Base-by-base conservation (phyloP, 1,284 basidiomycete species). In the Bondarzewia mesenterica region DNA sequence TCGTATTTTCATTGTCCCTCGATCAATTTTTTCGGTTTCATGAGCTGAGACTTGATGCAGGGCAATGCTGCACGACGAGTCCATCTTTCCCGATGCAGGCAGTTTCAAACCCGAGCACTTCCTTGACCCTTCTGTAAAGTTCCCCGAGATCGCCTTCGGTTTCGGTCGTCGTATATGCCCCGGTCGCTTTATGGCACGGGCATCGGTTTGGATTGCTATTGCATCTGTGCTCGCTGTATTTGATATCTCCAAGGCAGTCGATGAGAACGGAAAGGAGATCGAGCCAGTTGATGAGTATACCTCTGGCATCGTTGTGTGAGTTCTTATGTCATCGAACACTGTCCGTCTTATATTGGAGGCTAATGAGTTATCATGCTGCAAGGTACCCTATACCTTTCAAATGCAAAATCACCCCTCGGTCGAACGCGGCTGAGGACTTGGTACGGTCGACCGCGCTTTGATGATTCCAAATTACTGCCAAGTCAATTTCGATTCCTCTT, bases 201-300 rank as follows among this genome's bases (percentile, higher is more conserved):
- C 65, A 7, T 57, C 65, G 5, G 43, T 72, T 20, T 73, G 65
- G 66, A 62, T 72, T 25, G 55, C 63, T 5, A 48, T 67, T 7
- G 65, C 66, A 2, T 64, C 62, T 5, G 51, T 72, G 4, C 40
- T 71, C 3, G 57, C 63, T 2, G 52, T 57, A 2, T 69, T 71
- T 48, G 56, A 69, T 20, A 54, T 59, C 29, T 35, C 44, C 7
- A 47, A 44, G 8, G 44, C 39, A n/a, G 39, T 22, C 14, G 48
- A 50, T 21, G 46, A 35, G 35, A n/a, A 37, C 8, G 45, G 49
- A 7, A 20, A 15, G 21, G 32, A 37, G 12, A 44, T 43, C 26
- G 43, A 49, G 39, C 42, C 52, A 4, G 42, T 41, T 27, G 46
- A 50, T n/a, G 43, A 42, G 7, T 49, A 51, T 37, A 23, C 43